These are phyloP conservation scores for Trichocladium antarcticum DNA, from an alignment of 495 filamentous ascomycete genomes.

Conservation along the genomic window DNA sequence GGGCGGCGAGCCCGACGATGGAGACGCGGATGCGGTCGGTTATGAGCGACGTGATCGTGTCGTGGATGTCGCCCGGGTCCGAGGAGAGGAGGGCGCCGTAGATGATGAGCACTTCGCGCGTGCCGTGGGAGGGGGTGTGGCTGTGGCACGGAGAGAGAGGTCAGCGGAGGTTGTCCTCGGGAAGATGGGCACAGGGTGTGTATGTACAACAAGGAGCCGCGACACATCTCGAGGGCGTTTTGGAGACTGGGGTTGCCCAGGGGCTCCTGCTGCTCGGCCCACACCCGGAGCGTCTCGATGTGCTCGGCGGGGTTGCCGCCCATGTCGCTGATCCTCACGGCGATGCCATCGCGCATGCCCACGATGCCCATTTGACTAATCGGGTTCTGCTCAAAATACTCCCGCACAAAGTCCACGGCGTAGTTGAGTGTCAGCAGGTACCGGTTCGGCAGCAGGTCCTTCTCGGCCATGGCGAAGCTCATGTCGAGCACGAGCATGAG, in stretches of 20 bases:
- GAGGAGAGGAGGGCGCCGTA: conserved; percentile 82
- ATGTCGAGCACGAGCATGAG: conserved; percentile 87
- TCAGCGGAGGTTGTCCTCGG: background rate
- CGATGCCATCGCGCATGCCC: conserved; percentile 84
- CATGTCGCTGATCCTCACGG: conserved; percentile 74
- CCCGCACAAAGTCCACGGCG: conserved; percentile 76
- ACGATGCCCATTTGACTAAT: conserved; percentile 89
- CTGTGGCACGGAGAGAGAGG: conserved; percentile 26
- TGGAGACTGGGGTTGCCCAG: conserved; percentile 84
- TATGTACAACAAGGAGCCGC: conserved; percentile 70
- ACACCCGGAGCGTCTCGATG: conserved; percentile 58
- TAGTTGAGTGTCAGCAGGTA: conserved; percentile 74
- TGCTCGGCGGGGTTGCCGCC: conserved; percentile 85
- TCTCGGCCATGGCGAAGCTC: conserved; percentile 86
- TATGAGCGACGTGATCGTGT: conserved; percentile 68
- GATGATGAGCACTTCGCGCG: conserved; percentile 80
- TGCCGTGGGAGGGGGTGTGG: conserved; percentile 86
- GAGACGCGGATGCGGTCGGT: conserved; percentile 72
- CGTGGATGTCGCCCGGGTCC: conserved; percentile 91
- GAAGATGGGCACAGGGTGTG: background rate
- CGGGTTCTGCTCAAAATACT: conserved; percentile 98
- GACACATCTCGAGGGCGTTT: conserved; percentile 90
- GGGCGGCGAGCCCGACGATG: conserved; percentile 80
- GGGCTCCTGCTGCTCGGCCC: conserved; percentile 63
- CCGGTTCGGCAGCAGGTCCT: conserved; percentile 80